Percentiles rank a stretch among this genome's conserved stretches.
These are phyloP conservation scores for Teunomyces pallodes DNA, from an alignment of 805 yeast genomes.

Conservation along the genomic window DNA sequence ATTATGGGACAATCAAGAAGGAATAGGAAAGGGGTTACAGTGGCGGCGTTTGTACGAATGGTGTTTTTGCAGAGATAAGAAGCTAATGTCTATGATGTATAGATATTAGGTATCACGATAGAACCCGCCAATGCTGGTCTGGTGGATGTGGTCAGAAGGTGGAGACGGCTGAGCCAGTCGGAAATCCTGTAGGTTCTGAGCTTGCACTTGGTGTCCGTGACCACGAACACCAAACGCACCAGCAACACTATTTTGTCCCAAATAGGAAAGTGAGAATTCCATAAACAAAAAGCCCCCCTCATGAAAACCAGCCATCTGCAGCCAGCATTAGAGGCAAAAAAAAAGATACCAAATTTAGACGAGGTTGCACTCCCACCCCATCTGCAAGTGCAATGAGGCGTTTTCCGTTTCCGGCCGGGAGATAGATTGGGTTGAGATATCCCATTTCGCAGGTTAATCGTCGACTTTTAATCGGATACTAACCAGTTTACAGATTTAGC, in stretches of 20 bases:
- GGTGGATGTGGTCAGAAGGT: neutral
- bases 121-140: neutral
- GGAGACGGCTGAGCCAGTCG: neutral
- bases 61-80: neutral
- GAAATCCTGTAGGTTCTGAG: neutral
- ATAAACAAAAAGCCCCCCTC: conserved; percentile 1
- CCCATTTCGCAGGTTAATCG: neutral
- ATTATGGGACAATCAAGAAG: conserved; percentile 1
- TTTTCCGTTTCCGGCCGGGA: neutral
- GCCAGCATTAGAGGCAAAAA: neutral
- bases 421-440: neutral
- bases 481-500: neutral
- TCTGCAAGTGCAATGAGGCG: neutral
- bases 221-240: conserved; percentile 1
- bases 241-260: conserved; percentile 4
- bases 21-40: neutral
- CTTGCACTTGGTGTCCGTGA: conserved; percentile 2
- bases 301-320: neutral
- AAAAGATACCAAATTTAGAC: neutral
- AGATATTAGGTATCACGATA: neutral
- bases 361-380: neutral
- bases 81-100: neutral
- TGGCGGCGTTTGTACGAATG: neutral
- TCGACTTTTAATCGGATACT: neutral
- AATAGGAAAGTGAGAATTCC: conserved; percentile 8